phyloP scores from a whole-genome alignment of 352 stramenopile genomes.

The Pythium graminicola region DNA sequence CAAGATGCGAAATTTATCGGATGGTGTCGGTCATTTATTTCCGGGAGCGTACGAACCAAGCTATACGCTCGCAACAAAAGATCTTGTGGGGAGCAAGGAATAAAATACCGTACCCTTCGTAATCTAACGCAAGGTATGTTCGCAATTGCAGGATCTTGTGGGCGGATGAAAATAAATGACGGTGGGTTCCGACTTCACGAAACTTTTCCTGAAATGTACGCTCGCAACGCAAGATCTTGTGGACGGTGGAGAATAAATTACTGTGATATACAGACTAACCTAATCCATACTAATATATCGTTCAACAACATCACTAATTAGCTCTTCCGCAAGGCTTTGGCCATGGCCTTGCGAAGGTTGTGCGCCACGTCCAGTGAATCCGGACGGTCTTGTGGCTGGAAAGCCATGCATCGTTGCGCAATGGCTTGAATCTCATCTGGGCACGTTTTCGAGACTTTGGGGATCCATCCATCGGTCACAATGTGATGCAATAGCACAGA shows the following conservation, averaged over 20 bases:
- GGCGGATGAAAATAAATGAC: no score
- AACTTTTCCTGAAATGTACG: no score
- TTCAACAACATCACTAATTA: neutral
- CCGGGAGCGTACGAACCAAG: conserved; percentile 17
- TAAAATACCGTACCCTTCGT: no score
- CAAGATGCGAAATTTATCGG: neutral
- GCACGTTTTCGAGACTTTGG: conserved; percentile 40
- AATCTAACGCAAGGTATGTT: no score
- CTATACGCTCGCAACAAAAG: no score
- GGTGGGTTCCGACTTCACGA: no score
- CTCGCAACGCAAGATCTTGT: conserved; percentile 21
- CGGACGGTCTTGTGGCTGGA: conserved; percentile 30
- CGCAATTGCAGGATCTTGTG: no score
- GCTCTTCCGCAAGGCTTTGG: neutral
- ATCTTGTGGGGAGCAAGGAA: no score
- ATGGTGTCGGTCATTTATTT: conserved; percentile 15
- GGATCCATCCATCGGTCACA: conserved; percentile 40
- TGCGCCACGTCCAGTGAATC: conserved; percentile 42
- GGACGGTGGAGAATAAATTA: conserved; percentile 13
- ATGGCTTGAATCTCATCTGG: conserved; percentile 38
- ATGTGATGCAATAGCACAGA: conserved; percentile 46
- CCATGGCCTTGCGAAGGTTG: conserved; percentile 37
- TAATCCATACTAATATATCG: conserved; percentile 11
- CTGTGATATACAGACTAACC: neutral
- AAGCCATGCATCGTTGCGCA: conserved; percentile 38